Conservation (phyloP, 176 grass and related monocot genomes). For the Hyparrhenia diplandra region DNA sequence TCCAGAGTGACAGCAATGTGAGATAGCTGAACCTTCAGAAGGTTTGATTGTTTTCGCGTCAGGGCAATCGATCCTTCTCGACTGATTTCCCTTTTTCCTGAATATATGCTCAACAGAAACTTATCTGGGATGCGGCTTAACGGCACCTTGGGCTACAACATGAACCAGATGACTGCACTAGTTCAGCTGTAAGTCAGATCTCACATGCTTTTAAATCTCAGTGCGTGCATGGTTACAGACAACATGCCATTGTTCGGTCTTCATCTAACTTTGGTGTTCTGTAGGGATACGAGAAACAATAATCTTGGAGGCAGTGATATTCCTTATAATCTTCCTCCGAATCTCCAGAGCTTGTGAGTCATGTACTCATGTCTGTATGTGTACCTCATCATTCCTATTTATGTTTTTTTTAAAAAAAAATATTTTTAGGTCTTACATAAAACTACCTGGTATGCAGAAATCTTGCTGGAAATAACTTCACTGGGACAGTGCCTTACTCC, state of each 20-base stretch:
- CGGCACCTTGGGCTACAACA: constrained; percentile 85
- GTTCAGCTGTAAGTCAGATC: constrained; percentile 61
- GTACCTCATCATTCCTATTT: background rate
- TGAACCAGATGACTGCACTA: constrained; percentile 66
- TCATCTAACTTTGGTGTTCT: constrained; percentile 38
- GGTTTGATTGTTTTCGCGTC: background rate
- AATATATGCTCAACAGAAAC: constrained; percentile 43
- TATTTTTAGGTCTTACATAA: constrained; percentile 3
- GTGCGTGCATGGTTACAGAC: background rate
- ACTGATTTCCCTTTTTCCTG: constrained; percentile 8
- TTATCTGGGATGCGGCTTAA: constrained; percentile 68
- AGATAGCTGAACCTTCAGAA: constrained; percentile 42
- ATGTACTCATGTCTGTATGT: constrained; percentile 2
- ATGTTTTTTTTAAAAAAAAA: background rate
- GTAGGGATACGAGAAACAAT: constrained; percentile 84
- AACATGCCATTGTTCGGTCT: background rate
- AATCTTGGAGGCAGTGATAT: constrained; percentile 71
- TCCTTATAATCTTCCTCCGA: constrained; percentile 88
- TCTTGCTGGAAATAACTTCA: constrained; percentile 74
- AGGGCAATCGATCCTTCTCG: background rate
- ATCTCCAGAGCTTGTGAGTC: constrained; percentile 74
- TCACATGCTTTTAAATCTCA: background rate
- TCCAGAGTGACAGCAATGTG: constrained; percentile 77
- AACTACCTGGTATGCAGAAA: constrained; percentile 53
- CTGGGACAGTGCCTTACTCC: constrained; percentile 59